These are phyloP conservation scores for Penicillium chermesinum DNA, from an alignment of 495 filamentous ascomycete species.

Conservation along the genomic window DNA sequence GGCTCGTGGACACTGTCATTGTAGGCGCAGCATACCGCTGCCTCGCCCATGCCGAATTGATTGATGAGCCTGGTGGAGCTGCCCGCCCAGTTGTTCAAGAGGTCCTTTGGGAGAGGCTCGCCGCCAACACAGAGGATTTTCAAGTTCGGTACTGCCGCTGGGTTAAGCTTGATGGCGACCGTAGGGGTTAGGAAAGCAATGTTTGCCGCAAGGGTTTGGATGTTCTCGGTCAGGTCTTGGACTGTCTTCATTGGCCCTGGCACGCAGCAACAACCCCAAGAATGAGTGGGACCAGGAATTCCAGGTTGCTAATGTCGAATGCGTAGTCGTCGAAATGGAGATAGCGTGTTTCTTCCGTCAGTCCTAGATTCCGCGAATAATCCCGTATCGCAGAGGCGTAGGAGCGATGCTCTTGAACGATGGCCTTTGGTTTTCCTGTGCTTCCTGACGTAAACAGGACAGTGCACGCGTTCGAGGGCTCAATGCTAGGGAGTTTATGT, in stretches of 20 bases:
- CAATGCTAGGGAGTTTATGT: background rate
- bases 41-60: slow-evolving; percentile 53
- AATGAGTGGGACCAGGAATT: slow-evolving; percentile 36
- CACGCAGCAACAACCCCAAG: slow-evolving; percentile 45
- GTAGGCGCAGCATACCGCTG: slow-evolving; percentile 17
- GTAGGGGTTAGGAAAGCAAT: slow-evolving; percentile 40
- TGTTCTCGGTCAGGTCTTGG: slow-evolving; percentile 24
- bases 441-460: slow-evolving; percentile 42
- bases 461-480: slow-evolving; percentile 14
- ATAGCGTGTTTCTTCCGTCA: slow-evolving; percentile 20
- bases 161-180: slow-evolving; percentile 31
- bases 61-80: slow-evolving; percentile 40
- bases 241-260: slow-evolving; percentile 30
- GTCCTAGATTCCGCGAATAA: slow-evolving; percentile 9
- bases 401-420: slow-evolving; percentile 40
- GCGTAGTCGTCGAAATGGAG: slow-evolving; percentile 43
- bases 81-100: slow-evolving; percentile 42
- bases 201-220: slow-evolving; percentile 31
- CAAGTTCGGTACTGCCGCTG: slow-evolving; percentile 25
- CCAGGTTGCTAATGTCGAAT: slow-evolving; percentile 40
- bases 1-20: slow-evolving; percentile 9
- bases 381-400: slow-evolving; percentile 22
- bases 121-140: slow-evolving; percentile 36
- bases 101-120: slow-evolving; percentile 39
- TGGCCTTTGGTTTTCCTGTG: slow-evolving; percentile 45